phyloP scores from a whole-genome alignment of 1,284 basidiomycete genomes.

The Sanghuangporus sanghuang region DNA sequence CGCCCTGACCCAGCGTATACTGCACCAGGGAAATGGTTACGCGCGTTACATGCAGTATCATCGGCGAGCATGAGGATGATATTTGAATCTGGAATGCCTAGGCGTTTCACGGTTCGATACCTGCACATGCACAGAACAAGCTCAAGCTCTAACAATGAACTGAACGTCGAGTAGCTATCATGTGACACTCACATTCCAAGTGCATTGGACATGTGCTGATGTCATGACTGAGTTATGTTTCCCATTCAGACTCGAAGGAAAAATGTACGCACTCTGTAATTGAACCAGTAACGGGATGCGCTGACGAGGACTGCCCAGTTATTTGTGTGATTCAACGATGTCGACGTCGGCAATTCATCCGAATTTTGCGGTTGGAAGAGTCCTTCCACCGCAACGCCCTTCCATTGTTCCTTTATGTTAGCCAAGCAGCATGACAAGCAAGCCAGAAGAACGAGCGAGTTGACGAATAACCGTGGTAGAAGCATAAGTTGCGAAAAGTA shows the following conservation, averaged over 20 bases:
- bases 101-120: constrained; percentile 97
- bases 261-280: constrained; percentile 77
- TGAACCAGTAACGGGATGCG: constrained; percentile 96
- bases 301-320: constrained; percentile 99
- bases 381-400: not conserved
- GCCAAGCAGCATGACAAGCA: not conserved
- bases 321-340: constrained; percentile 69
- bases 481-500: too few relatives aligned
- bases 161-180: not conserved
- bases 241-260: not conserved
- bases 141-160: not conserved
- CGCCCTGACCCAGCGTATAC: constrained; percentile 84
- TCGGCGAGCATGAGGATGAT: constrained; percentile 99
- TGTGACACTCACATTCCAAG: not conserved
- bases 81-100: constrained; percentile 97
- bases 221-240: not conserved
- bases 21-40: constrained; percentile 89
- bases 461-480: too few relatives aligned
- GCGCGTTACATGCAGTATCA: constrained; percentile 90
- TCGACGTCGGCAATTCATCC: not conserved
- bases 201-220: constrained; percentile 6
- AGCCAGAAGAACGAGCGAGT: not conserved
- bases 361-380: not conserved
- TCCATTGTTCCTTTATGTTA: not conserved
- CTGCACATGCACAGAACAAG: constrained; percentile 38